A percentile compares a stretch with the other conserved stretches of the same genome.
Conservation (phyloP, 1,284 basidiomycete genomes). For the Tilletia indica region DNA sequence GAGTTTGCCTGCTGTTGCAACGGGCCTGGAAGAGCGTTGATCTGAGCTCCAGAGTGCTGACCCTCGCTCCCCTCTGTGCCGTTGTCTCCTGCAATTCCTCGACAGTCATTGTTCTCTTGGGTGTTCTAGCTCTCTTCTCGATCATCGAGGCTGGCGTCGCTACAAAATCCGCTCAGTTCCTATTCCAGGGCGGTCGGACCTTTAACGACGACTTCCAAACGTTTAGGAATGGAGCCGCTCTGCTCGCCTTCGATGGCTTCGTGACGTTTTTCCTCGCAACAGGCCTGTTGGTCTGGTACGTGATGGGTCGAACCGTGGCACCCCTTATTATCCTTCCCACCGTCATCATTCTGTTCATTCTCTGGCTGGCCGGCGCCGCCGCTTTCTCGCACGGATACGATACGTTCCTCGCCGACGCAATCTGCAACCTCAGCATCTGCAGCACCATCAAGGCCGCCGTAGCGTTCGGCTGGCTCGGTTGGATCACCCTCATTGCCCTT, state of each 20-base stretch:
- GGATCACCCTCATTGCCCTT: conserved; percentile 12
- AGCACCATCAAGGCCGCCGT: conserved; percentile 9
- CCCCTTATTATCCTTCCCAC: neutral
- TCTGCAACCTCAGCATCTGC: neutral
- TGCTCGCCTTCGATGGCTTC: conserved; percentile 16
- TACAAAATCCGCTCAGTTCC: neutral
- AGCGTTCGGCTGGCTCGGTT: conserved; percentile 15
- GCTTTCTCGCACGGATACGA: conserved; percentile 8
- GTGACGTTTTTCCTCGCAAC: conserved; percentile 6
- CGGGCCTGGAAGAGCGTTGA: too few species aligned
- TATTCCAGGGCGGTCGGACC: neutral
- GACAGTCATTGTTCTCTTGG: neutral
- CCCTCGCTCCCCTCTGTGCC: neutral
- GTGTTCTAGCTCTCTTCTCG: neutral
- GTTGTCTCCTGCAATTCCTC: neutral
- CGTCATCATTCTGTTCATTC: neutral
- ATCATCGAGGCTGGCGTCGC: conserved; percentile 8
- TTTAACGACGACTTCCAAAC: neutral
- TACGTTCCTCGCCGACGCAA: neutral
- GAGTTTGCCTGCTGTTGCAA: too few species aligned
- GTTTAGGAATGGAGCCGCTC: conserved; percentile 3
- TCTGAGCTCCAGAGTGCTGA: too few species aligned
- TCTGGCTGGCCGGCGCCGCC: conserved; percentile 15
- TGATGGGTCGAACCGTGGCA: neutral
- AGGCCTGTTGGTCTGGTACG: neutral